Base-by-base conservation (phyloP, 169 alveolate genomes). In the Eimeria necatrix region DNA sequence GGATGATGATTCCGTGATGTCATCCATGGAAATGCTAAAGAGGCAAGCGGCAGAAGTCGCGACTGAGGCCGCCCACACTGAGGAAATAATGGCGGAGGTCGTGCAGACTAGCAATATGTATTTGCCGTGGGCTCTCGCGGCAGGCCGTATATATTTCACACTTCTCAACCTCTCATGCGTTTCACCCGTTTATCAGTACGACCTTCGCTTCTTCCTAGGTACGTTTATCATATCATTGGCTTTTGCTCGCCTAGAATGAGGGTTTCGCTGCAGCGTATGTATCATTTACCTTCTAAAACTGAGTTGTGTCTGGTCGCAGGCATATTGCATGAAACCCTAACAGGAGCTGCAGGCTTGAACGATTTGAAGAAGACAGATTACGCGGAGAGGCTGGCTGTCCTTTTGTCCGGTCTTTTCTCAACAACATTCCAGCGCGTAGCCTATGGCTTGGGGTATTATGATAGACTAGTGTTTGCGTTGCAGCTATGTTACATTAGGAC, bases 41-140 rank as follows among this genome's bases (percentile, higher is more conserved):
- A 98, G 97, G 61, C 99, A 99, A 96, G 98, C 99, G 2, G 98
- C 99, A 26, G 99, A 98, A 52, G 98, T 99, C 68, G 97, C 98
- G 76, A 96, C 95, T 22, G 99, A 98, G 96, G 98, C 99, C 73
- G 97, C 97, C 20, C 98, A 98, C 83, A 98, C 99, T 74, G 99
- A 99, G 71, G 97, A 96, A 22, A 97, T 99, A 59, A 98, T 99
- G 99, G 98, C 97, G 61, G 99, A 98, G 89, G 98, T 98, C 41
- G 98, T 97, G 93, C 92, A 96, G 52, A 99, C 98, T 26, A 97
- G 99, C 93, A 95, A 97, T 56, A 96, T 98, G 93, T 98, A 99
- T 93, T 59, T 96, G 24, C 98, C 98, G 5, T 95, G 99, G 78
- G 99, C 99, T 4, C 96, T 94, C 78, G 98, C 99, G 71, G 96